Conservation (phyloP, 2,329 filamentous ascomycete genomes). For the Didymellaceae sp. region DNA sequence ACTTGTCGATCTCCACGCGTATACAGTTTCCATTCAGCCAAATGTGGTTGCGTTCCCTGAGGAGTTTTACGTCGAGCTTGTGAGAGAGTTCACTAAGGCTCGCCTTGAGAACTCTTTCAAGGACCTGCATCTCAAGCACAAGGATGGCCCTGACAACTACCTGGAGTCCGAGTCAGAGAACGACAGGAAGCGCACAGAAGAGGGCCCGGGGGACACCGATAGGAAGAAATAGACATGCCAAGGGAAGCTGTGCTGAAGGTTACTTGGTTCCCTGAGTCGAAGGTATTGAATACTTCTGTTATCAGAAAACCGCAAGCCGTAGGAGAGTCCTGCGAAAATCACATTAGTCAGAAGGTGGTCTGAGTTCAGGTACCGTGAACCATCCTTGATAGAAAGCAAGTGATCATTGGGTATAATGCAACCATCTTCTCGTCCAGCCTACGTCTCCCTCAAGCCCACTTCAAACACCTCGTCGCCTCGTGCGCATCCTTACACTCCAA, state of each 20-base stretch:
- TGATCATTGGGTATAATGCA: conserved; percentile 24
- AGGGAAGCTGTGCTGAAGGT: no score
- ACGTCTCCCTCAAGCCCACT: conserved; percentile 36
- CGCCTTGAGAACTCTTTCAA: background rate
- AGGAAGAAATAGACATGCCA: no score
- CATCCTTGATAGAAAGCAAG: background rate
- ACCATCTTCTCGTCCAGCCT: background rate
- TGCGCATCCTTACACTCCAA: conserved; percentile 76
- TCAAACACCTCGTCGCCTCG: conserved; percentile 67
- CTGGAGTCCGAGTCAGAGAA: no score
- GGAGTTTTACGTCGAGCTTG: background rate
- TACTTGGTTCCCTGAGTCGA: no score
- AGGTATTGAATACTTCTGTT: no score
- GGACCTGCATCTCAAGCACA: background rate
- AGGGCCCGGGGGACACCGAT: no score
- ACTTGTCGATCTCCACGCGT: background rate
- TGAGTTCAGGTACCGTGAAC: background rate
- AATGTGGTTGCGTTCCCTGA: no score
- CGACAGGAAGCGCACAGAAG: no score
- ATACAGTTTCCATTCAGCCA: background rate
- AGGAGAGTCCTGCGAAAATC: no score
- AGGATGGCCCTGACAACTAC: no score
- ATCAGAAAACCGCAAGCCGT: no score
- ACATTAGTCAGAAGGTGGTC: no score
- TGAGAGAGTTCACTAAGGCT: background rate